Conservation (phyloP, 2,329 filamentous ascomycete genomes). For the Diaporthe batatas region DNA sequence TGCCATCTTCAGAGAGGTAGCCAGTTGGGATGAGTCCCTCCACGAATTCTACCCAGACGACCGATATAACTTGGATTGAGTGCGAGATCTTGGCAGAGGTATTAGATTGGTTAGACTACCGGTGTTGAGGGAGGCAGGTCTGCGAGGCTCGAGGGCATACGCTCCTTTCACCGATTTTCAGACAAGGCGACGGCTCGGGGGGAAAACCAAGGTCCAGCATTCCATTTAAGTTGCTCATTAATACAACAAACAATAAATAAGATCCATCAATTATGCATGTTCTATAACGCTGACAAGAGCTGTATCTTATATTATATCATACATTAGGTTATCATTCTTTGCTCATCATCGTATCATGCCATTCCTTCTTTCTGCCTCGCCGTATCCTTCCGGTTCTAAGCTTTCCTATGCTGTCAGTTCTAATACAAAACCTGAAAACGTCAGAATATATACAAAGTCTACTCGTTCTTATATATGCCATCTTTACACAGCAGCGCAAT, state of each 20-base stretch:
- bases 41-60: not conserved
- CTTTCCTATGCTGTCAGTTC: constrained; percentile 5
- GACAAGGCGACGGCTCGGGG: too few relatives aligned
- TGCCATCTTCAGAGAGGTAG: not conserved
- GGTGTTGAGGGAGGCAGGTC: too few relatives aligned
- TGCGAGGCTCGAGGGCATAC: not conserved
- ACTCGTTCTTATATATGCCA: constrained; percentile 76
- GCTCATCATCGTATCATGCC: constrained; percentile 22
- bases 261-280: too few relatives aligned
- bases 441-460: constrained; percentile 13
- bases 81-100: not conserved
- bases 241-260: too few relatives aligned
- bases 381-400: not conserved
- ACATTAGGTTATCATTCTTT: constrained; percentile 10
- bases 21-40: not conserved
- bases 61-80: not conserved
- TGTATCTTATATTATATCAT: not conserved
- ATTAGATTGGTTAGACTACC: not conserved
- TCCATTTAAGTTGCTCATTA: too few relatives aligned
- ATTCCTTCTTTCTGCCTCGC: not conserved
- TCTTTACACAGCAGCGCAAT: constrained; percentile 90
- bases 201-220: not conserved
- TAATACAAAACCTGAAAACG: constrained; percentile 3
- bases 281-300: not conserved
- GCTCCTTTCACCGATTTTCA: not conserved